Base-by-base conservation (phyloP, 1,284 basidiomycete species). In the Puccinia coronata region DNA sequence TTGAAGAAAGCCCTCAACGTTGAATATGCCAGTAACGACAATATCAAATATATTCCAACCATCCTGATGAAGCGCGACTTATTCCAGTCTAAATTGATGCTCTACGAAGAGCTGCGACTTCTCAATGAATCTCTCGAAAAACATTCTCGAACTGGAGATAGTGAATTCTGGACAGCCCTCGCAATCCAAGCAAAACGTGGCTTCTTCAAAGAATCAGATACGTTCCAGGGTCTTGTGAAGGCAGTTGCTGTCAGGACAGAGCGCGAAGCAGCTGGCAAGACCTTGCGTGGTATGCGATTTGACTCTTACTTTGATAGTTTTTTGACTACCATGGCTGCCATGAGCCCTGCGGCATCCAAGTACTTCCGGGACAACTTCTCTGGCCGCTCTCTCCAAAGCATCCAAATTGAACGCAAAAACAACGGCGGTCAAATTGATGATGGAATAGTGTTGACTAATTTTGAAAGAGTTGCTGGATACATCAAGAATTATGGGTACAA, bases 291-390 rank as follows among this genome's bases (percentile, higher is more conserved):
- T 28, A 74, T 74, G 49, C 8, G 43, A 74, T 55, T 74, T n/a
- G 31, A 59, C 25, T 18, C 31, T 25, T 74, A 74, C 36, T 61
- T 74, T 25, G 31, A 74, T 59, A 43, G 25, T 25, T 59, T 55
- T 28, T 43, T 74, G 18, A 74, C 49, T 0, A 74, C 49, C 18
- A 55, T 74, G 53, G 72, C 53, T n/a, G 72, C 53, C 47, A 74
- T 74, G 72, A 74, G 72, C 28, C 72, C 25, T 8, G 41, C 36
- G 25, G 28, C 53, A 8, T 34, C 57, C 51, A 74, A 74, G 12
- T 47, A 23, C 34, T n/a, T 59, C 20, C 31, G 53, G 1, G 57
- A 74, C 25, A 74, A 36, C 53, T 59, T 74, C 41, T 1, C 72
- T 41, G 72, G 49, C 0, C 36, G 31, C 8, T 57, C 72, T 43